Evolutionary conservation across 495 filamentous ascomycete genomes (phyloP).

Genomic region (Lasiosphaeriaceae sp.): DNA sequence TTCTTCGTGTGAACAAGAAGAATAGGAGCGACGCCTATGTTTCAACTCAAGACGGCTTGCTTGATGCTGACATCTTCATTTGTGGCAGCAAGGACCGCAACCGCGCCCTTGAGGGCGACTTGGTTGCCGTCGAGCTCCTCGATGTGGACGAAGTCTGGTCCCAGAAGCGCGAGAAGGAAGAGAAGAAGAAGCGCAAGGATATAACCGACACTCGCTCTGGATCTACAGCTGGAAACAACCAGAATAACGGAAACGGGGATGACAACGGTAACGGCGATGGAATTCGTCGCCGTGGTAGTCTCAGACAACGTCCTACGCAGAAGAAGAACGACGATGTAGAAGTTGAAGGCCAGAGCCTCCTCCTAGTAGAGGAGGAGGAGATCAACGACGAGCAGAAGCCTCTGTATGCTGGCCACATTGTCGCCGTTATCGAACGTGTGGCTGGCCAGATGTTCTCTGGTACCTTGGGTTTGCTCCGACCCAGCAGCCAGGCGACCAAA

Average conservation of each 20-base stretch:
- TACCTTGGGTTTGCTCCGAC: slow-evolving; percentile 85
- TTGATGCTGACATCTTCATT: slow-evolving; percentile 99
- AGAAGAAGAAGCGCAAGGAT: slow-evolving; percentile 99
- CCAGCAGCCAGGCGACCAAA: slow-evolving; percentile 98
- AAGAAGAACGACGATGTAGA: slow-evolving; percentile 99
- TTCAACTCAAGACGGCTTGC: slow-evolving; percentile 74
- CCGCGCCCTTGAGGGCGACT: slow-evolving; percentile 89
- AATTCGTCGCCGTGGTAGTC: slow-evolving; percentile 85
- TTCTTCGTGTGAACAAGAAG: slow-evolving; percentile 98
- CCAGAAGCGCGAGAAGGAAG: slow-evolving; percentile 97
- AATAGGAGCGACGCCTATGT: slow-evolving; percentile 98
- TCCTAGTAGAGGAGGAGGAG: slow-evolving; percentile 96
- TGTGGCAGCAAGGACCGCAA: slow-evolving; percentile 98
- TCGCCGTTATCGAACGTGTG: slow-evolving; percentile 94
- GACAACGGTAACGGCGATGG: slow-evolving; percentile 74
- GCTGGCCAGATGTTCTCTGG: slow-evolving; percentile 99
- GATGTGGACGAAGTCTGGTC: slow-evolving; percentile 98
- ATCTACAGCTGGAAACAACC: slow-evolving; percentile 66
- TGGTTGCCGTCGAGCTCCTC: slow-evolving; percentile 91
- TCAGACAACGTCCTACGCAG: slow-evolving; percentile 93
- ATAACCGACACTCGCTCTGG: slow-evolving; percentile 84
- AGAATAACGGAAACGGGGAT: slow-evolving; percentile 60
- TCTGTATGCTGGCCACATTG: slow-evolving; percentile 92
- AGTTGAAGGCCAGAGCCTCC: slow-evolving; percentile 93
- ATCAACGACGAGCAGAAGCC: slow-evolving; percentile 98